These are phyloP conservation scores for Trypanosoma brucei DNA, from an alignment of 208 protist species.

Conservation along the genomic window DNA sequence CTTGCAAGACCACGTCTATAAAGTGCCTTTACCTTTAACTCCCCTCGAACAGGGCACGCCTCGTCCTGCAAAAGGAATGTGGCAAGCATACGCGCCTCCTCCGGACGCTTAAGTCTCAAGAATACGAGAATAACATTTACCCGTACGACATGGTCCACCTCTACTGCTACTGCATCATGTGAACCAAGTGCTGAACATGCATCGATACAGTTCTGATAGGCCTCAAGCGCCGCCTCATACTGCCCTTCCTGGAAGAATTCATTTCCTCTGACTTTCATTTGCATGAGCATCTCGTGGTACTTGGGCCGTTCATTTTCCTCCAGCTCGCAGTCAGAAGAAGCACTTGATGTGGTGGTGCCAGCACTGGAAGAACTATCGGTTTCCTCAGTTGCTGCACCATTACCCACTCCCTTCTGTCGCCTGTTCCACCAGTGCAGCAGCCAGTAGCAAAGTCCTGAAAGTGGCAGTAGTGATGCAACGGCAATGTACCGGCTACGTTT, in stretches of 20 bases:
- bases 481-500: background rate
- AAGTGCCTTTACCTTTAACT: conserved; percentile 75
- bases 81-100: conserved; percentile 59
- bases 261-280: conserved; percentile 60
- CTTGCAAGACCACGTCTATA: conserved; percentile 71
- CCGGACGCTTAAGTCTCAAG: conserved; percentile 59
- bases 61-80: conserved; percentile 75
- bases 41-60: conserved; percentile 13
- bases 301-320: background rate
- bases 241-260: conserved; percentile 49
- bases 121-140: conserved; percentile 71
- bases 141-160: conserved; percentile 49
- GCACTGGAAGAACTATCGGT: background rate
- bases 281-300: conserved; percentile 20
- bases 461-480: background rate
- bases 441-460: background rate
- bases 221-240: conserved; percentile 55
- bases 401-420: background rate
- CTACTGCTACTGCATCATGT: conserved; percentile 39
- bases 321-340: background rate
- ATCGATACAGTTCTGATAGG: conserved; percentile 75
- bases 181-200: conserved; percentile 45
- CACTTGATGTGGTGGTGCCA: background rate
- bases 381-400: background rate
- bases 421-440: background rate